Evolutionary conservation across 768 basidiomycete genomes (phyloP).

Genomic region (Lactarius indigo): DNA sequence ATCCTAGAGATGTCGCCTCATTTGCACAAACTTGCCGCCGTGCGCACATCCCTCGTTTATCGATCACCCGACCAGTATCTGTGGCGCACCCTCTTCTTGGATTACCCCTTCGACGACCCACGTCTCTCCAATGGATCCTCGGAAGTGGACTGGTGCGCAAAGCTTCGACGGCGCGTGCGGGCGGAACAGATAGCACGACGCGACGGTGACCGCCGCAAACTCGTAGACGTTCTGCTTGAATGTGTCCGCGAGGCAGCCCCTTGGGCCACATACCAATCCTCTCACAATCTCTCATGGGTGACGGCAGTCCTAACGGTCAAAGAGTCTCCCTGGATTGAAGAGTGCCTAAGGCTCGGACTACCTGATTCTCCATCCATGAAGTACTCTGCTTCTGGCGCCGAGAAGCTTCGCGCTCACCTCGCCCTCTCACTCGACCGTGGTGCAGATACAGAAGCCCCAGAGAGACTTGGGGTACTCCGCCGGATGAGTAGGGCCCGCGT

Average conservation of each 20-base stretch:
- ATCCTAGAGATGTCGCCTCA: conserved; percentile 54
- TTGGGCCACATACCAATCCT: neutral
- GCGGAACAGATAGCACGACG: conserved; percentile 17
- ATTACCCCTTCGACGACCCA: conserved; percentile 63
- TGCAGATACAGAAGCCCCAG: conserved; percentile 25
- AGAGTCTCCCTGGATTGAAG: conserved; percentile 13
- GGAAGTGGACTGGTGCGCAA: conserved; percentile 17
- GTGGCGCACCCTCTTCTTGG: conserved; percentile 65
- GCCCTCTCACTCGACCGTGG: conserved; percentile 42
- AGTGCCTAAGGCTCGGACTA: conserved; percentile 39
- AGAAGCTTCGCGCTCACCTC: conserved; percentile 44
- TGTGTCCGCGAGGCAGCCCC: conserved; percentile 15
- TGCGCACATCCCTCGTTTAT: conserved; percentile 49
- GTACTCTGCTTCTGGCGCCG: conserved; percentile 36
- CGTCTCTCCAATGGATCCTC: conserved; percentile 29
- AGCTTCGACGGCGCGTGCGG: conserved; percentile 22
- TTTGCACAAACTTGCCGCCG: conserved; percentile 54
- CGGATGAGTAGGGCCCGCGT: conserved; percentile 52
- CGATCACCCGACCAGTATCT: conserved; percentile 51
- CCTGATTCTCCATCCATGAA: conserved; percentile 23
- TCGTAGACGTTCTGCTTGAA: conserved; percentile 19
- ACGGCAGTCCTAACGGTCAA: neutral
- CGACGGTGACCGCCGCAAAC: conserved; percentile 19
- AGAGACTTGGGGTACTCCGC: conserved; percentile 36
- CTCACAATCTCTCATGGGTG: conserved; percentile 19